Percentiles rank a stretch among this genome's conserved stretches.
phyloP scores from a whole-genome alignment of 805 yeast species.

The Yarrowia keelungensis region DNA sequence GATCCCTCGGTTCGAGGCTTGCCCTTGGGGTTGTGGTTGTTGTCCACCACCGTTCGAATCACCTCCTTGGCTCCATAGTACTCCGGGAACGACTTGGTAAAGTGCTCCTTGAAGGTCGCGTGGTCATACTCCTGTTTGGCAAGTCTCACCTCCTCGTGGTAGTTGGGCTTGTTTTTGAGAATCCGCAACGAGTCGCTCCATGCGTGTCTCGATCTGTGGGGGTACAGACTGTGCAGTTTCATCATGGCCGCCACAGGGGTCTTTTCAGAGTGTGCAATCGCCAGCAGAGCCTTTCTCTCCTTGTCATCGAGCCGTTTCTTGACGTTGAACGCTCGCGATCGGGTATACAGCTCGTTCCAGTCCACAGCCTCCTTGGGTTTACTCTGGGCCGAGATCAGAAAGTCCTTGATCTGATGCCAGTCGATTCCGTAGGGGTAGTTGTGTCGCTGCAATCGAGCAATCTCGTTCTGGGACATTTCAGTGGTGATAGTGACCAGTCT shows the following conservation, averaged over 20 bases:
- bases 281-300: slow-evolving; percentile 27
- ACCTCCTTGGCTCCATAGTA: slow-evolving; percentile 36
- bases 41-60: slow-evolving; percentile 35
- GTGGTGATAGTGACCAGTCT: slow-evolving; percentile 15
- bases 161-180: slow-evolving; percentile 14
- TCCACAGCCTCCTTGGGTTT: slow-evolving; percentile 31
- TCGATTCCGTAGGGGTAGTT: slow-evolving; percentile 37
- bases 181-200: slow-evolving; percentile 35
- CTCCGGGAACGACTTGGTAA: slow-evolving; percentile 15
- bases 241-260: slow-evolving; percentile 18
- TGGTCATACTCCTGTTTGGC: slow-evolving; percentile 22
- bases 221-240: slow-evolving; percentile 25
- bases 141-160: background rate
- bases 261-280: slow-evolving; percentile 8
- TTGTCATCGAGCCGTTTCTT: slow-evolving; percentile 34
- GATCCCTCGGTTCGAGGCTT: slow-evolving; percentile 34
- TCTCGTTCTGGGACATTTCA: slow-evolving; percentile 24
- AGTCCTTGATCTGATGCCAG: slow-evolving; percentile 35
- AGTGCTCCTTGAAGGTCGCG: slow-evolving; percentile 16
- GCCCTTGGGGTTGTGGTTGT: slow-evolving; percentile 34
- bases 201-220: slow-evolving; percentile 33
- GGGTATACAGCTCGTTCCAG: slow-evolving; percentile 33
- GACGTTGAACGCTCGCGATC: slow-evolving; percentile 34
- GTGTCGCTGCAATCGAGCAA: slow-evolving; percentile 34
- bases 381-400: slow-evolving; percentile 27